Evolutionary conservation across 139 green algal genomes (phyloP).

Genomic region (Chlamydomonas schloesseri): DNA sequence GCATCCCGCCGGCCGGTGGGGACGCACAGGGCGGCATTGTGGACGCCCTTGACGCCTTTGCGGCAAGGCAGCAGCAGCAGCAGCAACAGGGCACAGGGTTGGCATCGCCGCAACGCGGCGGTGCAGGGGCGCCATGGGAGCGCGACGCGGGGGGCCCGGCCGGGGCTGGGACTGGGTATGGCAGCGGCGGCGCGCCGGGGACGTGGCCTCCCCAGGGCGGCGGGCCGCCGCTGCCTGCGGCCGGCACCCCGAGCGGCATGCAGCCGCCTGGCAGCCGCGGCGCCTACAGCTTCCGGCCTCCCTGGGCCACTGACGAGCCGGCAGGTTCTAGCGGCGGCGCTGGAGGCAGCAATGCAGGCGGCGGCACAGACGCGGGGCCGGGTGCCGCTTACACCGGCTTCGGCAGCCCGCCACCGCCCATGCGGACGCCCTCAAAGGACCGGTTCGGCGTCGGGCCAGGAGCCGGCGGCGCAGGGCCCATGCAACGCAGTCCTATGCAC

Average conservation of each 20-base stretch:
- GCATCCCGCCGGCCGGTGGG: neutral
- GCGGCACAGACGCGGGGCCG: neutral
- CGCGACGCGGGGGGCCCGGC: no score
- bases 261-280: constrained; percentile 10
- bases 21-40: neutral
- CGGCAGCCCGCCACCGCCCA: neutral
- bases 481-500: neutral
- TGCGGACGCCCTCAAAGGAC: neutral
- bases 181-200: no score
- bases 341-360: neutral
- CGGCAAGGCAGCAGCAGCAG: no score
- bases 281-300: constrained; percentile 16
- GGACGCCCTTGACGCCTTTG: constrained; percentile 24
- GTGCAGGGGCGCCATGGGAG: no score
- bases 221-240: no score
- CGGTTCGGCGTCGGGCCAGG: neutral
- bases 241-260: no score
- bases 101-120: no score
- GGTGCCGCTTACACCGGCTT: neutral
- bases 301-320: constrained; percentile 15
- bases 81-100: no score
- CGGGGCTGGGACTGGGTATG: no score
- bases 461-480: neutral
- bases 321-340: neutral
- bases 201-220: no score